Conservation (phyloP, 2,329 filamentous ascomycete species). For the Pseudophaeomoniella oleicola region DNA sequence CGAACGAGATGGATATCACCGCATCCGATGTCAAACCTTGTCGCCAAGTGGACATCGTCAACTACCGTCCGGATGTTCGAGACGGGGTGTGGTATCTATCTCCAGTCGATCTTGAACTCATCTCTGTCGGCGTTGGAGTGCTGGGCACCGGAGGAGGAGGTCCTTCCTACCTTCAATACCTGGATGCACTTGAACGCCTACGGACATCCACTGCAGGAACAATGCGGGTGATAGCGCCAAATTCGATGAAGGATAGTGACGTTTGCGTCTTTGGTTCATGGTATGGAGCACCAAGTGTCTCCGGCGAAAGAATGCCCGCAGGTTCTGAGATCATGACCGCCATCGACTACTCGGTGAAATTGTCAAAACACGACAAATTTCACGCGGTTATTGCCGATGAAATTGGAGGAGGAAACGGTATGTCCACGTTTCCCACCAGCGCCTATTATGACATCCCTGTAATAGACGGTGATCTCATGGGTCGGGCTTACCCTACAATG, state of each 20-base stretch:
- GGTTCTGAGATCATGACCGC: constrained; percentile 15
- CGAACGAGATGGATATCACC: neutral
- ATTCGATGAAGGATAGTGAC: constrained; percentile 22
- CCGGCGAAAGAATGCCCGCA: constrained; percentile 13
- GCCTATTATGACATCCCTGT: constrained; percentile 21
- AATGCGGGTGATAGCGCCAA: constrained; percentile 24
- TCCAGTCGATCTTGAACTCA: constrained; percentile 21
- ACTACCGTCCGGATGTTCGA: constrained; percentile 18
- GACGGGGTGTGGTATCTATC: constrained; percentile 22
- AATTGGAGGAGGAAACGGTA: constrained; percentile 24
- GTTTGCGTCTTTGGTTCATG: constrained; percentile 29
- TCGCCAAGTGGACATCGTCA: constrained; percentile 14
- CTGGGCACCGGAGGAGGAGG: constrained; percentile 26
- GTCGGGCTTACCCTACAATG: constrained; percentile 30
- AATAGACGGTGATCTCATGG: constrained; percentile 35
- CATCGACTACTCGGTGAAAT: constrained; percentile 22
- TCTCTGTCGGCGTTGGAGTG: constrained; percentile 21
- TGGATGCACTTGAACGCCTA: constrained; percentile 26
- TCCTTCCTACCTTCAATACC: constrained; percentile 28
- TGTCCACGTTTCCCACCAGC: constrained; percentile 15
- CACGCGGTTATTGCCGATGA: constrained; percentile 19
- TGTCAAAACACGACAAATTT: constrained; percentile 18
- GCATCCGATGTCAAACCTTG: neutral
- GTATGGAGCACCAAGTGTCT: constrained; percentile 24
- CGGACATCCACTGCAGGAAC: constrained; percentile 22